Conservation (phyloP, 2,329 filamentous ascomycete genomes). For the Neopestalotiopsis sp. region DNA sequence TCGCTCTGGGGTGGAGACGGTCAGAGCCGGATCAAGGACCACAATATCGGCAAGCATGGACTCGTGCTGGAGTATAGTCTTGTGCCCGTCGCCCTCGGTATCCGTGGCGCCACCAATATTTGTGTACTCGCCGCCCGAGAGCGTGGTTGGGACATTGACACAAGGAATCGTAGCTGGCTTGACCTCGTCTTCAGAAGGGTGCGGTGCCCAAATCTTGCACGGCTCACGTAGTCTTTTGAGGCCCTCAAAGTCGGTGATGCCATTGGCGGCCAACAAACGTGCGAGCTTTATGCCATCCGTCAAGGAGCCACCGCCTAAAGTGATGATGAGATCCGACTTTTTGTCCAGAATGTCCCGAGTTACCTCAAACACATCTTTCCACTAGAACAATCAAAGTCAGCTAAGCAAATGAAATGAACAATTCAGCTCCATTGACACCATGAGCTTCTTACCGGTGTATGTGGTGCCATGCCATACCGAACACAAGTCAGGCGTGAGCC, state of each 20-base stretch:
- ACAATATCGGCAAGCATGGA: conserved; percentile 25
- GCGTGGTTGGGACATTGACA: conserved; percentile 45
- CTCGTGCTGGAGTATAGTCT: conserved; percentile 24
- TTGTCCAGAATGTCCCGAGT: conserved; percentile 29
- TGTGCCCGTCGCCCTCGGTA: conserved; percentile 21
- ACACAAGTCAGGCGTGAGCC: conserved; percentile 32
- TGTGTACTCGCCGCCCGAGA: conserved; percentile 47
- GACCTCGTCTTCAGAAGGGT: conserved; percentile 16
- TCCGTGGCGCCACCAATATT: conserved; percentile 45
- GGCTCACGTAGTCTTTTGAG: conserved; percentile 23
- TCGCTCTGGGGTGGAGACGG: conserved; percentile 26
- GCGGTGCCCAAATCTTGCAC: conserved; percentile 8
- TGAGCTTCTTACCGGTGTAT: conserved; percentile 27
- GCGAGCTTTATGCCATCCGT: conserved; percentile 38
- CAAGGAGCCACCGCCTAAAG: conserved; percentile 37
- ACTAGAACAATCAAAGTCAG: conserved; percentile 13
- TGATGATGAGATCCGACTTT: conserved; percentile 34
- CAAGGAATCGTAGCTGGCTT: conserved; percentile 35
- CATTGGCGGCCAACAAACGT: conserved; percentile 25
- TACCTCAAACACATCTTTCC: conserved; percentile 36
- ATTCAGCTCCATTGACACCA: neutral
- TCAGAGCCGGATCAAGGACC: conserved; percentile 26
- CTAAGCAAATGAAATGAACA: neutral
- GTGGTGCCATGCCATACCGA: conserved; percentile 35
- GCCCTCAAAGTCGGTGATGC: conserved; percentile 19